Evolutionary conservation across 2,329 filamentous ascomycete species (phyloP), one percentile per base, ranked within the genome.

Genomic region (Penicillium paneum): DNA sequence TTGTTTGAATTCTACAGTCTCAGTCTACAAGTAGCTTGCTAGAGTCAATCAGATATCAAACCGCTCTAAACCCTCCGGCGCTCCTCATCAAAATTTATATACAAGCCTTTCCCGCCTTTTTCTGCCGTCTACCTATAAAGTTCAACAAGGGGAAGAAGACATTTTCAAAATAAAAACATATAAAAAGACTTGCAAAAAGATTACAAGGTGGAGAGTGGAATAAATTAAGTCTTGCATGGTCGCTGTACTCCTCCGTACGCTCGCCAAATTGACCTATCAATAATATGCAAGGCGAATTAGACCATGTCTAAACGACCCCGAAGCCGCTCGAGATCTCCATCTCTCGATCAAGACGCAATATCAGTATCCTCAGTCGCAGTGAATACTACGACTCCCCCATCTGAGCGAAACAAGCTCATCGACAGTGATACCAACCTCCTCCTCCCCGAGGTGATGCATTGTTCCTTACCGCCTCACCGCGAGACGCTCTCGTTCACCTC

Each of bases 391-490:
- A 49, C 59, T 13, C 52, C 61, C 7, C 52, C 63, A 39, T 41
- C 58, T 26, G 61, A 64, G 47, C 64, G 67, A 29, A 65, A 79
- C 52, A 90, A 89, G 69, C 77, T 86, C 59, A 69, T 78, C 57
- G 83, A 86, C 62, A 74, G 90, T 57, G 86, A 89, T 49, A 62
- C 67, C 19, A 60, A 64, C 10, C 47, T 57, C 11, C 47, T 57
- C 10, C 59, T 71, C 54, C 65, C 73, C 41, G 67, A 76, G 55
- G 75, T 82, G 54, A 96, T 97, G 83, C 84, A 79, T 73, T 97
- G 93, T 76, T 84, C 83, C 19, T 79, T 97, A 21, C 90, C 92
- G 49, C 90, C 90, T 43, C 92, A 97, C 74, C 81, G 78, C 61
- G 82, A 87, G 56, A 79, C 84, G 1, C 67, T 94, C 51, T 78